Conservation (phyloP, 208 protist species). For the Plasmodiophora brassicae region DNA sequence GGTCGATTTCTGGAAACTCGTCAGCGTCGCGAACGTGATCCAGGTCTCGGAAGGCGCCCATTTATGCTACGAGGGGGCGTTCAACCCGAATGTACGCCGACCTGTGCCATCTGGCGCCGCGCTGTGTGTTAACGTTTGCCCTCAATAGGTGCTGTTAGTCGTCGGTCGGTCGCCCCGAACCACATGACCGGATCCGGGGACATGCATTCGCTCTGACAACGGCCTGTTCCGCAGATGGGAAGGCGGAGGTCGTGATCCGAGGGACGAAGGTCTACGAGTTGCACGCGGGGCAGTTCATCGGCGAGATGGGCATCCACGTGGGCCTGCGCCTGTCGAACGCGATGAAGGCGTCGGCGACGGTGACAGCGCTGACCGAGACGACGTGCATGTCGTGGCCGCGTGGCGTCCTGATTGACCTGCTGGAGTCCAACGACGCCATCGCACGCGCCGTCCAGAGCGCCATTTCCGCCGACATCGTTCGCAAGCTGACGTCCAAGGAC, state of each 20-base stretch:
- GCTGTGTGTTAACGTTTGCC: too few species aligned
- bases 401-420: neutral
- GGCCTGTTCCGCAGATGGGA: too few species aligned
- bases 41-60: neutral
- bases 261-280: neutral
- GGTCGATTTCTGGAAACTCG: constrained; percentile 3
- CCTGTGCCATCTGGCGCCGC: too few species aligned
- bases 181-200: too few species aligned
- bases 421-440: neutral
- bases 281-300: neutral
- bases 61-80: constrained; percentile 18
- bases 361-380: neutral
- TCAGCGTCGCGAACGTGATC: neutral
- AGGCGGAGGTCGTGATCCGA: neutral
- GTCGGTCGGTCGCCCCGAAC: too few species aligned
- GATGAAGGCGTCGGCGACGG: constrained; percentile 21
- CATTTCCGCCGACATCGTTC: neutral
- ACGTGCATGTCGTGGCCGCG: neutral
- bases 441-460: constrained; percentile 1
- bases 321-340: neutral
- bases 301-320: constrained; percentile 18
- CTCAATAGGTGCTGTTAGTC: too few species aligned
- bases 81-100: neutral
- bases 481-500: neutral
- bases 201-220: too few species aligned